These are phyloP conservation scores for Penicillium salamii DNA, from an alignment of 495 filamentous ascomycete genomes.

Conservation along the genomic window DNA sequence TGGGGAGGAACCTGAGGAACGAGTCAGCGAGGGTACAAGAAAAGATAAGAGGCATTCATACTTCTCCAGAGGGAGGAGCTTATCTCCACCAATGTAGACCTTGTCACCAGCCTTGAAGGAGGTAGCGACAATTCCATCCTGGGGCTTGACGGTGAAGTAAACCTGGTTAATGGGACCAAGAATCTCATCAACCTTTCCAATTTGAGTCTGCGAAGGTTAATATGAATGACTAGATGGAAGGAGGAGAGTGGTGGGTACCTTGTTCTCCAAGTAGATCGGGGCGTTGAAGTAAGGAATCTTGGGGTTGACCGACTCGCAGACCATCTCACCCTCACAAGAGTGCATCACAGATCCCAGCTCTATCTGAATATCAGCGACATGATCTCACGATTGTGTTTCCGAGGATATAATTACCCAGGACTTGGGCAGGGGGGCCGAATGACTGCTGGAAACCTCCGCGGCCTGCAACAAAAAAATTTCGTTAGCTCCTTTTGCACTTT, in stretches of 20 bases:
- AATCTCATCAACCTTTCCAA: conserved; percentile 62
- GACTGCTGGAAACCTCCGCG: conserved; percentile 63
- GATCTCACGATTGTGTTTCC: neutral
- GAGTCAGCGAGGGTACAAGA: conserved; percentile 15
- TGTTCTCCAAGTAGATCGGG: conserved; percentile 97
- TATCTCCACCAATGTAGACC: conserved; percentile 92
- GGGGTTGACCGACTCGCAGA: conserved; percentile 87
- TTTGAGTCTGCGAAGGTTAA: conserved; percentile 46
- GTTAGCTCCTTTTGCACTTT: conserved; percentile 25
- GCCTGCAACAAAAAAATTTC: conserved; percentile 46
- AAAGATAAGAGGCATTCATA: conserved; percentile 23
- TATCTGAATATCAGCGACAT: conserved; percentile 33
- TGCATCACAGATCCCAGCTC: conserved; percentile 95
- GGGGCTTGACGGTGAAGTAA: conserved; percentile 95
- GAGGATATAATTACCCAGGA: conserved; percentile 50
- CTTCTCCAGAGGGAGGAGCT: conserved; percentile 89
- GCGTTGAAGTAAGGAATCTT: conserved; percentile 99
- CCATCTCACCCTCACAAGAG: conserved; percentile 92
- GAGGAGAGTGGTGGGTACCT: conserved; percentile 48
- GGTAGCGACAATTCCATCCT: conserved; percentile 89
- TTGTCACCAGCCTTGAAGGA: conserved; percentile 96
- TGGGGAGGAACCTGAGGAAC: conserved; percentile 74
- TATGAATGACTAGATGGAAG: neutral
- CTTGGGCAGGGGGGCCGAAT: conserved; percentile 64
- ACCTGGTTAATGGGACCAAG: conserved; percentile 94